These are phyloP conservation scores for Dipodascopsis tothii DNA, from an alignment of 805 yeast species.

Conservation along the genomic window DNA sequence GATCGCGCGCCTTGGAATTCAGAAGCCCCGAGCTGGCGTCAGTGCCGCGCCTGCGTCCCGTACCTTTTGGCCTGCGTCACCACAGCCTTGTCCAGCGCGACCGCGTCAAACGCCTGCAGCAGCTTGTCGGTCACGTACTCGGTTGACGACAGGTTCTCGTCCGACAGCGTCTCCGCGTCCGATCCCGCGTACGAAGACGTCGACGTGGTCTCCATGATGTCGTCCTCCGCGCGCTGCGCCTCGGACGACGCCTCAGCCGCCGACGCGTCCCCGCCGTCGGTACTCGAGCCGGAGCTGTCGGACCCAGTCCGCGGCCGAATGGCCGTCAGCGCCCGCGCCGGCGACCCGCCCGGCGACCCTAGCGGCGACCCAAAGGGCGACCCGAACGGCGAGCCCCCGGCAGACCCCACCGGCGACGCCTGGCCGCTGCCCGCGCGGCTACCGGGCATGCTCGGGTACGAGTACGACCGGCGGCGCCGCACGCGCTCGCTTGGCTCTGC, in stretches of 20 bases:
- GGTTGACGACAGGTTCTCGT: slow-evolving; percentile 13
- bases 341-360: no score
- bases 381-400: no score
- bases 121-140: slow-evolving; percentile 20
- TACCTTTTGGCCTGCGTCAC: slow-evolving; percentile 17
- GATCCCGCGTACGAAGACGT: slow-evolving; percentile 22
- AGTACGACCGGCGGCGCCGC: slow-evolving; percentile 18
- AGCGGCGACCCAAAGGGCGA: no score
- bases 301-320: no score
- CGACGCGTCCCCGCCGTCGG: no score
- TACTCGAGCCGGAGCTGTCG: no score
- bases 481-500: no score
- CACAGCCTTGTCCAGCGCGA: slow-evolving; percentile 18
- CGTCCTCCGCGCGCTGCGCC: slow-evolving; percentile 2
- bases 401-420: no score
- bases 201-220: slow-evolving; percentile 8
- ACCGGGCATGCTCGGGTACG: no score
- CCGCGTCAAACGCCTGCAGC: slow-evolving; percentile 18
- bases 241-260: slow-evolving; percentile 2
- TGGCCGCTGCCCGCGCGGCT: no score
- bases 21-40: slow-evolving; percentile 13
- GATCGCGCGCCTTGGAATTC: slow-evolving; percentile 16
- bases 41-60: not conserved
- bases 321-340: no score
- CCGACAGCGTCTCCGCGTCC: slow-evolving; percentile 15